Percentiles rank a stretch among this genome's conserved stretches.
Conservation (phyloP, 495 filamentous ascomycete species). For the Penicillium cinerascens region DNA sequence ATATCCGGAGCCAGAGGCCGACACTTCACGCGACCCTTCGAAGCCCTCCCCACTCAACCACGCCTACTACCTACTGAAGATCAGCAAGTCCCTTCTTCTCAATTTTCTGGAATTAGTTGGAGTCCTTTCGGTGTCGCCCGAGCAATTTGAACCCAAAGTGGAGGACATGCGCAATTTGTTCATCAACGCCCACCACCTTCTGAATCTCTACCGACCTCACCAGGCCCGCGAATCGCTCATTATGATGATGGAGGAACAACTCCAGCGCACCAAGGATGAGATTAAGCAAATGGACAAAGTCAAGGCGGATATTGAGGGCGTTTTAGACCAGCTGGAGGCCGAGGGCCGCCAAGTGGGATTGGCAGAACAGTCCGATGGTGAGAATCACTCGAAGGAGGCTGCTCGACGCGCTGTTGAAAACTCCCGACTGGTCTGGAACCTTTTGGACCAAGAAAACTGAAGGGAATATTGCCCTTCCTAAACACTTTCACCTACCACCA, state of each 20-base stretch:
- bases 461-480: background rate
- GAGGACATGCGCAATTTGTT: slow-evolving; percentile 73
- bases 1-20: slow-evolving; percentile 51
- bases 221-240: slow-evolving; percentile 91
- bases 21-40: slow-evolving; percentile 32
- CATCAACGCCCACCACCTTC: slow-evolving; percentile 82
- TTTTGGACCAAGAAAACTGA: slow-evolving; percentile 32
- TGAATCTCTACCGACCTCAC: slow-evolving; percentile 94
- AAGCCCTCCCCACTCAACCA: slow-evolving; percentile 53
- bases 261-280: slow-evolving; percentile 70
- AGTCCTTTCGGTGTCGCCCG: slow-evolving; percentile 60
- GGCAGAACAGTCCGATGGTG: background rate
- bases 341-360: slow-evolving; percentile 27
- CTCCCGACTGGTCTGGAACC: slow-evolving; percentile 35
- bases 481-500: background rate
- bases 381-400: slow-evolving; percentile 4
- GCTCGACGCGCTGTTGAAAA: slow-evolving; percentile 22
- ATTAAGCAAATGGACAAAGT: slow-evolving; percentile 70
- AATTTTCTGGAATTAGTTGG: slow-evolving; percentile 82
- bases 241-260: slow-evolving; percentile 84
- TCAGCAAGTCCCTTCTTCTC: slow-evolving; percentile 77
- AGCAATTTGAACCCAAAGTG: slow-evolving; percentile 60
- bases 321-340: slow-evolving; percentile 61
- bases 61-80: slow-evolving; percentile 68
- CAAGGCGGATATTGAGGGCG: slow-evolving; percentile 66